A percentile compares a stretch with the other conserved stretches of the same genome.
Evolutionary conservation across 768 basidiomycete genomes (phyloP).

Genomic region (Naganishia randhawae): DNA sequence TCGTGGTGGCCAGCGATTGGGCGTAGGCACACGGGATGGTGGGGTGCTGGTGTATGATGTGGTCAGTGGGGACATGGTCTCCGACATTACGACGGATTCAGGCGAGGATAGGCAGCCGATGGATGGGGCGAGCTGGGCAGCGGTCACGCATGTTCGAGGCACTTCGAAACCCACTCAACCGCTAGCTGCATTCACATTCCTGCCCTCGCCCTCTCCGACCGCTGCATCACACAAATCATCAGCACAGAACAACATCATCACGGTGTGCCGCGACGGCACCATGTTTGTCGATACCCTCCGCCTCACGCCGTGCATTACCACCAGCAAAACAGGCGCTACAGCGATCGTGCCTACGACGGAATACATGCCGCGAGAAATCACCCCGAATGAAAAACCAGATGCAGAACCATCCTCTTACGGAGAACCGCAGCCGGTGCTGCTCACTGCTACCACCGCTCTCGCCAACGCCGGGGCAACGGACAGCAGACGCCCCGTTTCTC

Average conservation of each 20-base stretch:
- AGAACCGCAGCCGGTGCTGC: neutral
- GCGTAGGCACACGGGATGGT: constrained; percentile 42
- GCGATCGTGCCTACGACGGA: neutral
- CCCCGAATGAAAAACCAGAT: neutral
- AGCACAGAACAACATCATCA: constrained; percentile 35
- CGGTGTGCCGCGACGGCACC: constrained; percentile 43
- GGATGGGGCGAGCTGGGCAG: constrained; percentile 13
- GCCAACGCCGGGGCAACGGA: neutral
- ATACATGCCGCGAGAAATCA: neutral
- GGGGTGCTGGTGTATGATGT: constrained; percentile 46
- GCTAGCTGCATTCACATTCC: constrained; percentile 41
- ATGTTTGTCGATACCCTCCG: constrained; percentile 42
- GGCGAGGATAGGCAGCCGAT: neutral
- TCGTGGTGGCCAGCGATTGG: constrained; percentile 30
- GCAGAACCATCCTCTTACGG: neutral
- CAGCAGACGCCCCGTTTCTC: constrained; percentile 13
- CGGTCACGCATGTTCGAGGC: constrained; percentile 31
- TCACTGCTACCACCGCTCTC: neutral
- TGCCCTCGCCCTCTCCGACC: neutral
- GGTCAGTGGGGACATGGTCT: constrained; percentile 31
- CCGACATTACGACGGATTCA: neutral
- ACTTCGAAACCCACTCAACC: constrained; percentile 33
- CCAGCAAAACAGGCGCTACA: neutral
- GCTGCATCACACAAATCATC: neutral
- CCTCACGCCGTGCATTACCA: constrained; percentile 32